phyloP scores from a whole-genome alignment of 2,329 filamentous ascomycete genomes.

The Fusarium coicis region DNA sequence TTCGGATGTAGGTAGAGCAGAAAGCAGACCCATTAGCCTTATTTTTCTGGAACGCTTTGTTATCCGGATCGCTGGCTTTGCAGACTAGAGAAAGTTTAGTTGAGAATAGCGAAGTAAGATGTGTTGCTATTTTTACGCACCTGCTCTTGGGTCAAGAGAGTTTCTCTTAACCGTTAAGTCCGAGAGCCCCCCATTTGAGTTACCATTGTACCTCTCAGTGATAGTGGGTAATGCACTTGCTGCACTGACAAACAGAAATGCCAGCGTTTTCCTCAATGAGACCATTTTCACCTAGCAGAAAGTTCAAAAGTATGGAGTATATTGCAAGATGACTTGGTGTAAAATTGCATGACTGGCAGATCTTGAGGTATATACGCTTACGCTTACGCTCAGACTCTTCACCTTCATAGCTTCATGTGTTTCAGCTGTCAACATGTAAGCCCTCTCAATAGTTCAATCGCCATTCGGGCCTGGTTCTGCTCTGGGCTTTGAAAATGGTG shows the following conservation, averaged over 20 bases:
- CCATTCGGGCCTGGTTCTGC: neutral
- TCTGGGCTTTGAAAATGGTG: neutral
- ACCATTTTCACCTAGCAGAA: neutral
- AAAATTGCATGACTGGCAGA: neutral
- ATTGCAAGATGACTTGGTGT: neutral
- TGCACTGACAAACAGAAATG: neutral
- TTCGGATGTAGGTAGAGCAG: neutral
- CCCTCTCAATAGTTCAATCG: neutral
- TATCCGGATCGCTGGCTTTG: neutral
- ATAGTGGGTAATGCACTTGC: neutral
- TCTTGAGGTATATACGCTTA: neutral
- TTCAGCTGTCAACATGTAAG: neutral
- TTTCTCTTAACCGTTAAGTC: neutral
- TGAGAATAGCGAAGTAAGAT: neutral
- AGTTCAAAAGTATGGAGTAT: neutral
- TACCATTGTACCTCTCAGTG: neutral
- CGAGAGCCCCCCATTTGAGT: neutral
- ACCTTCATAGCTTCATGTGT: neutral
- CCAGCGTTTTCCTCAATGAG: neutral
- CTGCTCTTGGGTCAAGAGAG: neutral
- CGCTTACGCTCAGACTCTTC: neutral
- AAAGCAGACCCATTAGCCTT: neutral
- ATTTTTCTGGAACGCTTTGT: neutral
- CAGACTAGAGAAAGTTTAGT: neutral
- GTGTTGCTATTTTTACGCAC: neutral